Evolutionary conservation across 1,139 yeast species (phyloP).

Genomic region (Saccharomycopsis phalli): DNA sequence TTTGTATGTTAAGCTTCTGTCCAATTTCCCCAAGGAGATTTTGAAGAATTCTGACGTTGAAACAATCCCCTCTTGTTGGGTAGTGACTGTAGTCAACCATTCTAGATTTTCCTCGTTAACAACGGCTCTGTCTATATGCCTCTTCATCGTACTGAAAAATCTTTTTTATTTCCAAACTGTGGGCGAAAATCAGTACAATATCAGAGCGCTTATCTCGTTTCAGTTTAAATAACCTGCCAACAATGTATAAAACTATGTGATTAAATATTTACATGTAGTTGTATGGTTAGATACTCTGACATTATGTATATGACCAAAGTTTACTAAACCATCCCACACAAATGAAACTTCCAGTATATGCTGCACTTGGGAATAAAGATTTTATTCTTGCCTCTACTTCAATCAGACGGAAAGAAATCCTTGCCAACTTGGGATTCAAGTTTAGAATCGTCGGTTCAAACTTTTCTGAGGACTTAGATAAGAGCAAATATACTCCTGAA

Average conservation of each 20-base stretch:
- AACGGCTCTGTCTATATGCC: neutral
- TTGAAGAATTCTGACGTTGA: neutral
- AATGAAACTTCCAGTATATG: slow-evolving; percentile 3
- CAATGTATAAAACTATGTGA: no score
- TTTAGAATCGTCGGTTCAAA: slow-evolving; percentile 43
- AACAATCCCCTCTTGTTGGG: neutral
- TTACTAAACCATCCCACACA: no score
- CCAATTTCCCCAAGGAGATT: neutral
- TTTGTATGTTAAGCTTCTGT: no score
- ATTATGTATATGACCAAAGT: no score
- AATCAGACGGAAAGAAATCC: slow-evolving; percentile 66
- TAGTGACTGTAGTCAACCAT: neutral
- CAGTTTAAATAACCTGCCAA: no score
- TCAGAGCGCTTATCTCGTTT: no score
- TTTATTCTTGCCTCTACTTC: slow-evolving; percentile 66
- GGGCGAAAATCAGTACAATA: no score
- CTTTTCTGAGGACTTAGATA: slow-evolving; percentile 69
- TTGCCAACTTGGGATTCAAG: slow-evolving; percentile 56
- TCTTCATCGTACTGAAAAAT: neutral
- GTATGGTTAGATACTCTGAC: no score
- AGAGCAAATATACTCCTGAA: slow-evolving; percentile 38
- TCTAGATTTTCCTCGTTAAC: neutral
- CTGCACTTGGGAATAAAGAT: neutral
- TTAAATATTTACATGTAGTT: no score
- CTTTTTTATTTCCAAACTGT: no score